Base-by-base conservation (phyloP, 2,329 filamentous ascomycete genomes). In the Paracorniculantispora psalliotae region DNA sequence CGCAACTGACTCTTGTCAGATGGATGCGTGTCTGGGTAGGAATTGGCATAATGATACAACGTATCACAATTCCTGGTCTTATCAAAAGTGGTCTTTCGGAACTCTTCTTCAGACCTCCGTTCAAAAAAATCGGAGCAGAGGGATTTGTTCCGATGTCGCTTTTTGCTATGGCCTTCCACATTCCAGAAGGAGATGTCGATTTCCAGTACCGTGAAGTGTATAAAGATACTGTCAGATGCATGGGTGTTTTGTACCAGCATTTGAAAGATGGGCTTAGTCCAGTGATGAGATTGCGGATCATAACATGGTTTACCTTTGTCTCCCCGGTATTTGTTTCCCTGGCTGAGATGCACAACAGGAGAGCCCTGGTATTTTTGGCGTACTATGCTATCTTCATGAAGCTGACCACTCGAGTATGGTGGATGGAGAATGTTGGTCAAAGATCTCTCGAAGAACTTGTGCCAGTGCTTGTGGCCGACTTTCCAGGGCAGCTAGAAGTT, bases 21-120 rank as follows among this genome's bases (percentile, higher is more conserved):
- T 85, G 82, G 81, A 79, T 84, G 69, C 64, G 77, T 3, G 72
- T 84, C 13, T 85, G 81, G 81, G 72, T 76, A 10, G 81, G 81
- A 10, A 83, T 75, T 25, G n/a, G 57, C 13, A 17, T 54, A 8
- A 59, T 59, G 50, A 59, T 54, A 9, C 41, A 59, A 6, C 39
- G 43, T 9, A 19, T 54, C 5, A 49, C 49, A 30, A 13, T 41
- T 3, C 21, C 26, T 17, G 21, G 49, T 12, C 33, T 59, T 19
- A 25, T 48, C 10, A 23, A 39, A 23, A 33, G 21, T 12, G 50
- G 50, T 8, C 33, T 59, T 13, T 54, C 23, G 12, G 39, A 25
- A 5, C 28, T 54, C 8, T 54, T 59, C 33, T 59, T 54, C 43
- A 23, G 57, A 33, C 50, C 57, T 13, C 50, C 50, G 25, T 26